Evolutionary conservation across 169 alveolate species (phyloP), one percentile per base, ranked within the genome.

Genomic region (Babesia gibsoni): DNA sequence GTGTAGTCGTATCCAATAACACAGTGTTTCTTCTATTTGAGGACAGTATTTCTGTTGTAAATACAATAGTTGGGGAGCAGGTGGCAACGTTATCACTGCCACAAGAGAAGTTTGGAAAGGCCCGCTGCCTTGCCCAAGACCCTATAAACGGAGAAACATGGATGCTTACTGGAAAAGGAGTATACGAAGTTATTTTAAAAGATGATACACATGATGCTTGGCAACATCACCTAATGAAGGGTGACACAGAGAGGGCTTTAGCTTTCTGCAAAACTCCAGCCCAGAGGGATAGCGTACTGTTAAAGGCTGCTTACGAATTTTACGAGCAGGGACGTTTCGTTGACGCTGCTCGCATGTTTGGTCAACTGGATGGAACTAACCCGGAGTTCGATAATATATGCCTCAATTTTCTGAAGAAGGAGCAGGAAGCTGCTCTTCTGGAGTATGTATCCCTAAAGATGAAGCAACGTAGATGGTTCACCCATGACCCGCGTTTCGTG

Each of bases 121-220:
- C 65, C 49, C 20, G 59, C 12, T 32, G 72, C 30, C 37, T 79
- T 70, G 64, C 59, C 18, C 22, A 35, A n/a, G 88, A 79, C 52
- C 83, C 50, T 29, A 2, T 79, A 12, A 57, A 77, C 12, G 88
- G 83, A 10, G 52, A 37, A 18, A 49, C 61, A 10, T 79, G 74
- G 70, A 23, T 79, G 22, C 54, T 58, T 20, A 25, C 88, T 3
- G 32, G 39, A 18, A 70, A 79, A 18, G 75, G 75, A 7, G 32
- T 79, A 0, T 79, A 52, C 54, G 83, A 64, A 27, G 45, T 79
- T 4, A 32, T 64, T 3, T 58, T 79, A 9, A 68, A 53, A 35
- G 52, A 69, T 39, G 88, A 79, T 35, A 43, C 88, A 22, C 78
- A 69, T 20, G 78, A 79, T 18, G 67, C 59, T n/a, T 79, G 88